These are phyloP conservation scores for Dothidotthia symphoricarpi DNA, from an alignment of 2,329 filamentous ascomycete genomes.

Conservation along the genomic window DNA sequence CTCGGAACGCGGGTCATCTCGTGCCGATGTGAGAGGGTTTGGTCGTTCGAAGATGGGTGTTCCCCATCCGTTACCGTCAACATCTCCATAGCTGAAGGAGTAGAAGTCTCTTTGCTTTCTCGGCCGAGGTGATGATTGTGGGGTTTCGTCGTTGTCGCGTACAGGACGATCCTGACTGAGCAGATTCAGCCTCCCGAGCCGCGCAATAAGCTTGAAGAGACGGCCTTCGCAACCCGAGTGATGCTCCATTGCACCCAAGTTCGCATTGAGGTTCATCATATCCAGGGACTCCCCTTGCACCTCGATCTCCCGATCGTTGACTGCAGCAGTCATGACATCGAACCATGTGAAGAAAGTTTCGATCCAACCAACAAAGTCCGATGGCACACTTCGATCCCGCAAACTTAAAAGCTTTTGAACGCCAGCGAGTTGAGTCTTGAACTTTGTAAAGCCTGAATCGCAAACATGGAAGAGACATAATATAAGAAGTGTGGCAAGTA, in stretches of 20 bases:
- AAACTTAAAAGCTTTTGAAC: constrained; percentile 86
- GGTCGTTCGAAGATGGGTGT: constrained; percentile 53
- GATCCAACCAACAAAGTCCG: constrained; percentile 79
- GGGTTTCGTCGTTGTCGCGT: constrained; percentile 37
- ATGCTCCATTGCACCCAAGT: constrained; percentile 76
- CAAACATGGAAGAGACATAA: constrained; percentile 92
- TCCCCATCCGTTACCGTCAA: constrained; percentile 67
- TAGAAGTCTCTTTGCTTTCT: constrained; percentile 50
- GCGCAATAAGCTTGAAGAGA: constrained; percentile 81
- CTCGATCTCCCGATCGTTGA: constrained; percentile 88
- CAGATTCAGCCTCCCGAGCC: constrained; percentile 79
- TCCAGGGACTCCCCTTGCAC: constrained; percentile 64
- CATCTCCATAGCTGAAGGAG: constrained; percentile 55
- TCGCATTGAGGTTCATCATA: constrained; percentile 61
- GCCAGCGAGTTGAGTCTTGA: constrained; percentile 88
- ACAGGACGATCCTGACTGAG: constrained; percentile 67
- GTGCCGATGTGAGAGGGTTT: constrained; percentile 42
- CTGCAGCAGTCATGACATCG: constrained; percentile 85
- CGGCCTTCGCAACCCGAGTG: constrained; percentile 82
- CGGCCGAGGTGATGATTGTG: constrained; percentile 34
- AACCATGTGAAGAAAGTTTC: constrained; percentile 92
- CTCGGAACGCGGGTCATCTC: constrained; percentile 56
- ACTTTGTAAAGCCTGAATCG: constrained; percentile 88
- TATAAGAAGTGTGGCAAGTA: constrained; percentile 81
- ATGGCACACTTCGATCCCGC: constrained; percentile 61